Base-by-base conservation (phyloP, 164 flowering plant species). In the Sedum album region DNA sequence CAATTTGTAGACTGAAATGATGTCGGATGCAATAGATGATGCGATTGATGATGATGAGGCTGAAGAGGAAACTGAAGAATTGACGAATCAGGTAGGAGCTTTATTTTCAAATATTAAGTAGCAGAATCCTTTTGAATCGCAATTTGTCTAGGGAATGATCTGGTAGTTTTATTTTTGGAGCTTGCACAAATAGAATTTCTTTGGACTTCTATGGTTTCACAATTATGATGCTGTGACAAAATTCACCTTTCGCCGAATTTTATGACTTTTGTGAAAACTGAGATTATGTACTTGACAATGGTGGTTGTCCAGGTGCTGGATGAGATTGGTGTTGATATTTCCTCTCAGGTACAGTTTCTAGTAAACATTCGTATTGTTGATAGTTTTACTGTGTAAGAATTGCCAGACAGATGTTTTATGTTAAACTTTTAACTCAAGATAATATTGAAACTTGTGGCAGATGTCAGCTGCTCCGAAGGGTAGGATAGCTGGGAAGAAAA, bases 21-120 rank as follows among this genome's bases (percentile, higher is more conserved):
- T 93, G 91, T 93, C 98, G 69, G 98, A 93, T 67, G 80, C 98
- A 69, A 89, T 93, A 66, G 98, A 93, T 79, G 92, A 88, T 85
- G 87, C 86, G 21, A 72, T 93, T 79, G 98, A 93, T 68, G 49
- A 89, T 74, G 98, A 93, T 67, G 97, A 90, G 70, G 98, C 98
- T 53, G 98, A 93, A 80, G 97, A 93, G 33, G 98, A 93, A 77
- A 83, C 92, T 68, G 98, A 93, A n/a, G 98, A 93, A 33, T 72
- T 93, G 74, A 93, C 98, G 41, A 93, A 82, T 71, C 98, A 90
- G 93, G 98, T 88, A 70, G 18, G 31, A 51, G 61, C 17, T 25
- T 63, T 18, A 21, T 53, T 21, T 55, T 75, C 61, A 55, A 25
- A 26, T 26, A 35, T 64, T 23, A 17, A 64, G 39, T 31, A 63